Evolutionary conservation across 495 filamentous ascomycete genomes (phyloP).

Genomic region (Aspergillus mulundensis): DNA sequence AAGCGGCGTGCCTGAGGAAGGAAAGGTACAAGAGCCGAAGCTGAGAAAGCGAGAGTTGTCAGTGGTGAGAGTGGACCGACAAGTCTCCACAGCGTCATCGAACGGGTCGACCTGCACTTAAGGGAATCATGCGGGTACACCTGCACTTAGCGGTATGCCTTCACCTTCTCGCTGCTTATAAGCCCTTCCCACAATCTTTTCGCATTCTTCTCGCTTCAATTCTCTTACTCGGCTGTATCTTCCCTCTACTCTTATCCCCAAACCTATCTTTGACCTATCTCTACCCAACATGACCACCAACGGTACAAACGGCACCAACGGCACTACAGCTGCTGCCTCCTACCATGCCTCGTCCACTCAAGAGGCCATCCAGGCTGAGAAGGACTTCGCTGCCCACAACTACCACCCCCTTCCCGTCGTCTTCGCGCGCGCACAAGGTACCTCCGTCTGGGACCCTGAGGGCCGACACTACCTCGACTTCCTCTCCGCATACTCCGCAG

Average conservation of each 20-base stretch:
- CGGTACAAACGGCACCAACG: constrained; percentile 19
- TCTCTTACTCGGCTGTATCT: constrained; percentile 8
- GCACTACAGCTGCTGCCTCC: constrained; percentile 34
- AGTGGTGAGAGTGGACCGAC: not conserved
- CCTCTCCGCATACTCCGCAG: constrained; percentile 93
- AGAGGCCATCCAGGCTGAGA: constrained; percentile 73
- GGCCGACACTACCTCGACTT: constrained; percentile 97
- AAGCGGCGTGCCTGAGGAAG: not conserved
- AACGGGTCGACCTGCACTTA: constrained; percentile 35
- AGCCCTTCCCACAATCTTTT: constrained; percentile 2
- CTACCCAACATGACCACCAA: constrained; percentile 35
- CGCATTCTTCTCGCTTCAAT: constrained; percentile 2
- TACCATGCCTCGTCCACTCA: constrained; percentile 82
- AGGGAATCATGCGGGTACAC: constrained; percentile 25
- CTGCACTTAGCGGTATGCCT: constrained; percentile 36
- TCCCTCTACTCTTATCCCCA: not conserved
- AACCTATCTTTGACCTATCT: not conserved
- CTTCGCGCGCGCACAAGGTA: constrained; percentile 76
- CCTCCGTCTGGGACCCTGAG: constrained; percentile 94
- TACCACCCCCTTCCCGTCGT: constrained; percentile 97
- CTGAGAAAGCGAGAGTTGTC: constrained; percentile 8
- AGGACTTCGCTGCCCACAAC: constrained; percentile 91
- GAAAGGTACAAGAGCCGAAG: not conserved
- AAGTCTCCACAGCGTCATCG: constrained; percentile 4
- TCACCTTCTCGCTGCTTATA: constrained; percentile 1